Evolutionary conservation across 2,329 filamentous ascomycete genomes (phyloP), one percentile per base, ranked within the genome.

Genomic region (Trichophyton benhamiae): DNA sequence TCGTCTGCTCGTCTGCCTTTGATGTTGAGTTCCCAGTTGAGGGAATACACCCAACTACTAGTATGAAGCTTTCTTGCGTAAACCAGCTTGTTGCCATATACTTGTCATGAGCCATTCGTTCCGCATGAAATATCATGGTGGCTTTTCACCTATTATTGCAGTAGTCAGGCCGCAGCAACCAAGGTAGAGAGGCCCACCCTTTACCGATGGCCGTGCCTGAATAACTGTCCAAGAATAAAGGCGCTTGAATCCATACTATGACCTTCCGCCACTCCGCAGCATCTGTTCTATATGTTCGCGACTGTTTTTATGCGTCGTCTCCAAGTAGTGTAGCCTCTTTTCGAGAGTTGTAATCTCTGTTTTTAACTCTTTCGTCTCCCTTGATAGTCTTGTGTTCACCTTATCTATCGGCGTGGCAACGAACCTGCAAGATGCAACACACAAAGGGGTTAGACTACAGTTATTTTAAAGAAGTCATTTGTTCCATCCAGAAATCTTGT

Each of bases 221-320:
- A 27, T 55, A 30, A 55, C 27, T 17, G n/a, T 55, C 15, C 33
- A 55, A 17, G 70, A 11, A 36, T 3, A 69, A 68, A 5, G 8
- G 70, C 69, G 3, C 67, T 8, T 55, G 7, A 36, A 36, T 36
- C 6, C 15, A 13, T 27, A 6, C 60, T 63, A 69, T 55, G 72
- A 68, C 64, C 67, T 69, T 15, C 76, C 76, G 20, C 78, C 78
- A 59, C 82, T 76, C 71, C 83, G 83, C 70, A 97, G 82, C 72
- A 97, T 92, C 74, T 91, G 87, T 72, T 96, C 87, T 67, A 97
- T 87, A 71, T 96, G 90, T 67, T 91, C 86, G 68, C 87, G 86
- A 75, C 91, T 96, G 71, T 97, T 99, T 78, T 95, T 91, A 72
- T 90, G 88, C 58, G 94, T 97, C 62, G 90, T 95, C 78, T 97